Evolutionary conservation across 805 yeast genomes (phyloP).

Genomic region (Barnettozyma sucrosica): DNA sequence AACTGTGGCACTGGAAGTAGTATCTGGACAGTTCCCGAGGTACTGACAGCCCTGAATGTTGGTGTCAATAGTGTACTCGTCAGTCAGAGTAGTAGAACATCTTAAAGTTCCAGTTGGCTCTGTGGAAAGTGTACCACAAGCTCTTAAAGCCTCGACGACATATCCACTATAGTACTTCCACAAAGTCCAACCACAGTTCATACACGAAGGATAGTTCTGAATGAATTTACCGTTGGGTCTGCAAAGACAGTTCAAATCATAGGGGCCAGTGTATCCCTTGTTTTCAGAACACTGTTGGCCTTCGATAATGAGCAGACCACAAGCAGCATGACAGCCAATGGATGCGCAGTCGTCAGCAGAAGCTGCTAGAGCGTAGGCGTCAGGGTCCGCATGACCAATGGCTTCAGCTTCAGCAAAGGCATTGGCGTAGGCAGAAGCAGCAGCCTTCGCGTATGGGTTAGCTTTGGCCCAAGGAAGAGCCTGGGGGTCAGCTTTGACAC

Average conservation of each 20-base stretch:
- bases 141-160: slow-evolving; percentile 25
- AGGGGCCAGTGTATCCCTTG: neutral
- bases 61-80: slow-evolving; percentile 6
- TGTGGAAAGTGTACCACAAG: slow-evolving; percentile 22
- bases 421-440: slow-evolving; percentile 7
- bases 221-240: slow-evolving; percentile 19
- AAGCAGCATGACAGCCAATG: slow-evolving; percentile 7
- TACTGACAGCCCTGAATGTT: slow-evolving; percentile 8
- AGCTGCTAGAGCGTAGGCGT: slow-evolving; percentile 7
- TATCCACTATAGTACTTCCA: slow-evolving; percentile 28
- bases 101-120: slow-evolving; percentile 12
- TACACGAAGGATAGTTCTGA: slow-evolving; percentile 24
- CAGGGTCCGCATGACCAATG: slow-evolving; percentile 7
- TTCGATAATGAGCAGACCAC: slow-evolving; percentile 6
- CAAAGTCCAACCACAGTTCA: slow-evolving; percentile 32
- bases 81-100: slow-evolving; percentile 12
- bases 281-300: slow-evolving; percentile 2
- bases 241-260: slow-evolving; percentile 27
- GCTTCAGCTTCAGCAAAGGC: slow-evolving; percentile 8
- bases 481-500: neutral
- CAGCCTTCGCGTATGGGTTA: slow-evolving; percentile 8
- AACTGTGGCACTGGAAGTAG: neutral
- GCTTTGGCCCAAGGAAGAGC: slow-evolving; percentile 10
- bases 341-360: slow-evolving; percentile 8
- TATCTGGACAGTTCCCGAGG: slow-evolving; percentile 13